A percentile compares a stretch with the other conserved stretches of the same genome.
These are phyloP conservation scores for Fusarium sp. DNA, from an alignment of 2,329 filamentous ascomycete genomes.

Conservation along the genomic window DNA sequence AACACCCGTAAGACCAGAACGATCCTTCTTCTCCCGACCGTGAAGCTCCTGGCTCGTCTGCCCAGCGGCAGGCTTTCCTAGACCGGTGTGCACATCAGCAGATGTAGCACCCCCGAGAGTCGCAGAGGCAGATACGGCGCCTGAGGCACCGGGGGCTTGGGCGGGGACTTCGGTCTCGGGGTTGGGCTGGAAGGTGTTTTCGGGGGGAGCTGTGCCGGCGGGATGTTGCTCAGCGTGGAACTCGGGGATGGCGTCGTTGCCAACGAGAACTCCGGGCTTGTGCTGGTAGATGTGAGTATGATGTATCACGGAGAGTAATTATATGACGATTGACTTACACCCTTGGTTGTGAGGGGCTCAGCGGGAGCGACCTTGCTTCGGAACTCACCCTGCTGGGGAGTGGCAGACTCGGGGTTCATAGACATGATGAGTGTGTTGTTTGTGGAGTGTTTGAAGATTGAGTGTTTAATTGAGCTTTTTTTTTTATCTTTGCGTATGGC, in stretches of 20 bases:
- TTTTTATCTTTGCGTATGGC: neutral
- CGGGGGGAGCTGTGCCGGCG: conserved; percentile 68
- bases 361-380: conserved; percentile 58
- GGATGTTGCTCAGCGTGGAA: conserved; percentile 70
- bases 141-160: conserved; percentile 45
- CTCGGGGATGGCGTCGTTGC: conserved; percentile 67
- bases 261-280: conserved; percentile 67
- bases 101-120: conserved; percentile 57
- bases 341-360: conserved; percentile 62
- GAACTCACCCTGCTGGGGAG: conserved; percentile 64
- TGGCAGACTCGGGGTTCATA: conserved; percentile 62
- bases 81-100: conserved; percentile 53
- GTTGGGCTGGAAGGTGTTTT: conserved; percentile 53
- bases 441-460: neutral
- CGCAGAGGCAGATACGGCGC: conserved; percentile 46
- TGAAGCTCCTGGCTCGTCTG: conserved; percentile 54
- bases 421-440: conserved; percentile 49
- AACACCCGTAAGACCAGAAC: conserved; percentile 51
- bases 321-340: conserved; percentile 54
- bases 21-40: conserved; percentile 49
- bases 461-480: neutral
- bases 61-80: conserved; percentile 56
- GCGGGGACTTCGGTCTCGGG: conserved; percentile 48
- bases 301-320: neutral
- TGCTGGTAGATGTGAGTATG: conserved; percentile 59